phyloP scores from a whole-genome alignment of 352 stramenopile genomes.

The Pythium chondricola region DNA sequence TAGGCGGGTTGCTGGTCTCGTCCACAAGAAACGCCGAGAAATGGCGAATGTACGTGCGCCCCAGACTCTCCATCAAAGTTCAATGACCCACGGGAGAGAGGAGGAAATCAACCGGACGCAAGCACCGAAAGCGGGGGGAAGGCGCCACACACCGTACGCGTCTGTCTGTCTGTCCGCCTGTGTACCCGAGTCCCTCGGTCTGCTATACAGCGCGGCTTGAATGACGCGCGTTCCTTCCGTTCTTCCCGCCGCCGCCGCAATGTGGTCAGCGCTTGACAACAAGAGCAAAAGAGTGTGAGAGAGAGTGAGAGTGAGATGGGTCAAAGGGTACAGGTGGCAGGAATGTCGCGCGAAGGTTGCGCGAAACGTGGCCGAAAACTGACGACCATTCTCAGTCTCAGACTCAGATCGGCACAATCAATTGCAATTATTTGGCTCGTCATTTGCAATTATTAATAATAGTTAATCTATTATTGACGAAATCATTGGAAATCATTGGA shows the following conservation, averaged over 20 bases:
- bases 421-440: too few species aligned
- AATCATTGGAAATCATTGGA: too few species aligned
- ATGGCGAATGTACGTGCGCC: constrained; percentile 17
- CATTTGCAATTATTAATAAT: not conserved
- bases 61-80: constrained; percentile 24
- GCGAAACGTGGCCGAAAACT: not conserved
- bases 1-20: constrained; percentile 13
- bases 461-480: constrained; percentile 3
- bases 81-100: too few species aligned
- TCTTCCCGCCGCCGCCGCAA: constrained; percentile 5
- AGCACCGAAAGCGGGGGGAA: too few species aligned
- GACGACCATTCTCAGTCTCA: not conserved
- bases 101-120: too few species aligned
- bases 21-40: constrained; percentile 27
- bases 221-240: constrained; percentile 5
- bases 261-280: constrained; percentile 16
- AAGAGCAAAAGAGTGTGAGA: constrained; percentile 1
- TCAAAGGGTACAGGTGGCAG: not conserved
- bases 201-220: too few species aligned
- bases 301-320: not conserved
- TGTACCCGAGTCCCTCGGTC: too few species aligned
- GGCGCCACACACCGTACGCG: too few species aligned
- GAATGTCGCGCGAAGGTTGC: constrained; percentile 14
- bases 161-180: too few species aligned
- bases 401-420: too few species aligned